These are phyloP conservation scores for Mortierella antarctica DNA, from an alignment of 192 early-diverging fungal species.

Conservation along the genomic window DNA sequence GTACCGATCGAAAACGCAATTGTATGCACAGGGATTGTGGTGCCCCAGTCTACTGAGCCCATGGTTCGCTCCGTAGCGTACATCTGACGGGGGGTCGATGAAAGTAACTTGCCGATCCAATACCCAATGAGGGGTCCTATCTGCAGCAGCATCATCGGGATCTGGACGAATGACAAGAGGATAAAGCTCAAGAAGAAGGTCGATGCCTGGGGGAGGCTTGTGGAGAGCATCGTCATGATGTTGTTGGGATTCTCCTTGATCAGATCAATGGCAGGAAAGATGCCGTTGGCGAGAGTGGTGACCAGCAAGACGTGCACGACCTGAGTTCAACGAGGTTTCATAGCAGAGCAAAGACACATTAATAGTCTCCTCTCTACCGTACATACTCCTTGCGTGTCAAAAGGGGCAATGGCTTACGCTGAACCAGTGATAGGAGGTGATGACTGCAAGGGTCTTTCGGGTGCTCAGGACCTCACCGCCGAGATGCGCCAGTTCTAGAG, in stretches of 20 bases:
- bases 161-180: slow-evolving; percentile 70
- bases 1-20: slow-evolving; percentile 64
- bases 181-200: slow-evolving; percentile 88
- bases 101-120: slow-evolving; percentile 57
- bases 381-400: neutral
- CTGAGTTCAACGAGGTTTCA: slow-evolving; percentile 25
- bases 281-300: slow-evolving; percentile 74
- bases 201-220: slow-evolving; percentile 74
- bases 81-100: slow-evolving; percentile 74
- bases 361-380: slow-evolving; percentile 48
- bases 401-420: slow-evolving; percentile 72
- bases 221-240: slow-evolving; percentile 65
- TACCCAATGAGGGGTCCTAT: slow-evolving; percentile 70
- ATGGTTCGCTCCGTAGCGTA: slow-evolving; percentile 56
- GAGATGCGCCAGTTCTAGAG: slow-evolving; percentile 57
- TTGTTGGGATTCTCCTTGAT: slow-evolving; percentile 65
- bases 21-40: slow-evolving; percentile 71
- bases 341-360: slow-evolving; percentile 21
- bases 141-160: slow-evolving; percentile 75
- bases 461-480: slow-evolving; percentile 26
- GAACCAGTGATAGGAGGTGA: slow-evolving; percentile 46
- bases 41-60: slow-evolving; percentile 63
- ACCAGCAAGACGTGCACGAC: slow-evolving; percentile 82
- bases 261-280: slow-evolving; percentile 62
- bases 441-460: slow-evolving; percentile 20